These are phyloP conservation scores for Xylariaceae sp. DNA, from an alignment of 2,329 filamentous ascomycete genomes.

Conservation along the genomic window DNA sequence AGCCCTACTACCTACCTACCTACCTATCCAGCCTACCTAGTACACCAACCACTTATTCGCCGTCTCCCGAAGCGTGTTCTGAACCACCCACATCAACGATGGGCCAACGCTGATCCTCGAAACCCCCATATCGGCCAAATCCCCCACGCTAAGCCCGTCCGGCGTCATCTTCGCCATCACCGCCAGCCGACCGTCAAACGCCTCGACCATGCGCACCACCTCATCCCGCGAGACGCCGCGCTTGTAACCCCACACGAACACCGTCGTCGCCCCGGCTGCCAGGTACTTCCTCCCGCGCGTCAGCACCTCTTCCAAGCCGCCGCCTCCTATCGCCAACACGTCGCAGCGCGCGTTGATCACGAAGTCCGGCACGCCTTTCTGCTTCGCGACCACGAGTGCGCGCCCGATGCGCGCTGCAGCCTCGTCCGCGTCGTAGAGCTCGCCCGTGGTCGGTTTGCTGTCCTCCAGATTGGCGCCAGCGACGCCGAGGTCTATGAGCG, in stretches of 20 bases:
- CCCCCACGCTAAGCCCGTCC: conserved; percentile 20
- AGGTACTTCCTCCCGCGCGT: conserved; percentile 43
- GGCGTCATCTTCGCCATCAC: conserved; percentile 27
- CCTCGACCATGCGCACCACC: conserved; percentile 35
- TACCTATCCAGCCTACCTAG: background rate
- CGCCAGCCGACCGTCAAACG: conserved; percentile 37
- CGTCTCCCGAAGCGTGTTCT: conserved; percentile 3
- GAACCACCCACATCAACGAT: conserved; percentile 4
- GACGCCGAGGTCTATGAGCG: conserved; percentile 40
- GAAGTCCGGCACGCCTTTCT: conserved; percentile 42
- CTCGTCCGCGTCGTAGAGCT: conserved; percentile 36
- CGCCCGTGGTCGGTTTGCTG: conserved; percentile 33
- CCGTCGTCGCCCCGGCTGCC: conserved; percentile 44
- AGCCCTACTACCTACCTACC: background rate
- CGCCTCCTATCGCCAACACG: conserved; percentile 30
- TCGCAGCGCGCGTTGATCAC: conserved; percentile 48
- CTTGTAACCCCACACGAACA: conserved; percentile 44
- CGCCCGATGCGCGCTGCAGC: conserved; percentile 38
- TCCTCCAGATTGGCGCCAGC: conserved; percentile 51
- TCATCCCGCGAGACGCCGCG: conserved; percentile 34
- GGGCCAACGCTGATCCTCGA: conserved; percentile 44
- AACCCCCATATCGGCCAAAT: conserved; percentile 38
- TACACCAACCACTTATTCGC: conserved; percentile 8
- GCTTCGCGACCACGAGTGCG: conserved; percentile 33
- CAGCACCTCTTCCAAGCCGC: conserved; percentile 34